Conservation (phyloP, 257 asterid species). For the Mitragyna speciosa region DNA sequence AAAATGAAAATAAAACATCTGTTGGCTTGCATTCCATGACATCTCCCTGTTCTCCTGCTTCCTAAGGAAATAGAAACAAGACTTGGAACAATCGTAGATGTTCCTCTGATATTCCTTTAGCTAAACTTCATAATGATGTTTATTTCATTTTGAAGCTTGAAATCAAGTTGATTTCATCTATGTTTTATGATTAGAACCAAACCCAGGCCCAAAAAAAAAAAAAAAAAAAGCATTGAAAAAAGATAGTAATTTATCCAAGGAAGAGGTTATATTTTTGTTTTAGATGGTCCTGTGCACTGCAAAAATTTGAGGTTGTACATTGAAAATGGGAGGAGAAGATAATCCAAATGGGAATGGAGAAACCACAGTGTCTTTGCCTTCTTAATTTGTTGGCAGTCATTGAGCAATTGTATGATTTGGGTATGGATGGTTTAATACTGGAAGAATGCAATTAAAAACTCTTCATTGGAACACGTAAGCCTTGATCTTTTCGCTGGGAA, state of each 20-base stretch:
- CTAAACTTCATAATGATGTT: neutral
- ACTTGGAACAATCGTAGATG: neutral
- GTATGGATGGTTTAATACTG: neutral
- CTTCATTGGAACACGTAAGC: neutral
- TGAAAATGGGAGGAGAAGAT: neutral
- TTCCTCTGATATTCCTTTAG: neutral
- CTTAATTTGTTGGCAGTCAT: neutral
- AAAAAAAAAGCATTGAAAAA: no score
- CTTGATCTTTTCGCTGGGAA: neutral
- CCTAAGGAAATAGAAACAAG: neutral
- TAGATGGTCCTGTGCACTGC: neutral
- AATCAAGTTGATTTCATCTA: neutral
- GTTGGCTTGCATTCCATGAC: neutral
- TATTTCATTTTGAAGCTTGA: neutral
- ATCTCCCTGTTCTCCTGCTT: neutral
- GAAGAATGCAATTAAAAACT: neutral
- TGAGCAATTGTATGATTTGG: neutral
- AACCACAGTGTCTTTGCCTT: neutral
- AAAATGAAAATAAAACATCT: neutral
- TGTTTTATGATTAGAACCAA: neutral
- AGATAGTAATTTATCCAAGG: neutral
- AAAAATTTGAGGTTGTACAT: neutral
- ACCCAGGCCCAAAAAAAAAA: neutral
- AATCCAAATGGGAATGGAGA: neutral
- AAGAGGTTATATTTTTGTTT: neutral